Base-by-base conservation (phyloP, 106 monocot species). In the Dioscorea alata region DNA sequence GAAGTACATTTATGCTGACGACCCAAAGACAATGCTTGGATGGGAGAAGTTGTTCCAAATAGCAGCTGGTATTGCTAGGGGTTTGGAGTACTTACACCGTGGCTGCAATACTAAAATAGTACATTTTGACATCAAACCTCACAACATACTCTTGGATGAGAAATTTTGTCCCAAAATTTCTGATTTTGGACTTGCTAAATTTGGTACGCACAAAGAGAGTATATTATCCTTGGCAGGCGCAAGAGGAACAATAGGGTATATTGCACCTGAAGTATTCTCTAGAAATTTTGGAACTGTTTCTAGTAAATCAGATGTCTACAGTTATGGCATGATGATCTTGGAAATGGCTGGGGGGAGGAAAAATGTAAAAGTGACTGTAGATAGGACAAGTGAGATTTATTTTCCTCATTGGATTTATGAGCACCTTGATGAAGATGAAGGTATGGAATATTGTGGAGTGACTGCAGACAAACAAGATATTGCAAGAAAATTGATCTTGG, bases 91-190 rank as follows among this genome's bases (percentile, higher is more conserved):
- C 35, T 22, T 69, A 7, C 69, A 69, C 58, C 69, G 59, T 16
- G 69, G 69, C n/a, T 69, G 69, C 33, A 17, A 59, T 22, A 33
- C 34, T 21, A 15, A 42, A 1, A 69, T 69, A 28, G 58, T 69
- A 19, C 69, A 69, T n/a, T 69, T 69, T n/a, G 69, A 69, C 13
- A 69, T 68, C 23, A 68, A 68, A 28, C 68, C 68, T 54, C 68
- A 68, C 54, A 68, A 68, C 14, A 68, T 68, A 10, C 24, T 69
- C 33, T 54, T 69, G 16, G 69, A 69, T 28, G n/a, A 58, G 4
- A 6, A 35, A 13, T 57, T 57, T 34, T 34, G 13, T 33, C 69
- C 69, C 33, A 69, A 69, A 35, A 69, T 69, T n/a, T 69, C 69
- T 13, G 69, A 69, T 23, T 69, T 69, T 21, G 69, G 69, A 3